These are phyloP conservation scores for Chytridiales sp. DNA, from an alignment of 371 early-diverging fungal species.

Conservation along the genomic window DNA sequence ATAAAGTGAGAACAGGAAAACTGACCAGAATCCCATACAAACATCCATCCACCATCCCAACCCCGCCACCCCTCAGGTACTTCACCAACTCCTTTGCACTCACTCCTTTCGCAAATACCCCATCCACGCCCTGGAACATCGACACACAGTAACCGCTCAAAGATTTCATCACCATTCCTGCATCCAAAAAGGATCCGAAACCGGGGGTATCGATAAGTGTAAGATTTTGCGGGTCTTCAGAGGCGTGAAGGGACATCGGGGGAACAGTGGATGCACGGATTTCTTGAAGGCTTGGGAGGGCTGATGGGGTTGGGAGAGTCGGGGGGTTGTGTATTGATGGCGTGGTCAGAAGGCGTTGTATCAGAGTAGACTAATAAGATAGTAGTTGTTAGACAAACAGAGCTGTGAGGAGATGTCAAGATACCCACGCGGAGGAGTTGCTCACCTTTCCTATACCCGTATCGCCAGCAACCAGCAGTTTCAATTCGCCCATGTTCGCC, in stretches of 20 bases:
- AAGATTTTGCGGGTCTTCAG: constrained; percentile 33
- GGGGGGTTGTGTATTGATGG: constrained; percentile 14
- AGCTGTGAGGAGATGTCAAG: background rate
- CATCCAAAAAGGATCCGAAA: constrained; percentile 35
- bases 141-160: constrained; percentile 26
- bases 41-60: constrained; percentile 35
- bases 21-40: constrained; percentile 34
- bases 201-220: constrained; percentile 44
- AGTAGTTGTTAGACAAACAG: background rate
- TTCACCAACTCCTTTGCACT: constrained; percentile 11
- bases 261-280: constrained; percentile 31
- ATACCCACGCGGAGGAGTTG: no score
- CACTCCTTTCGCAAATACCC: constrained; percentile 17
- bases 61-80: constrained; percentile 32
- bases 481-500: constrained; percentile 28
- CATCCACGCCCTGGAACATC: constrained; percentile 32
- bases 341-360: constrained; percentile 19
- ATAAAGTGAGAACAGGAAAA: background rate
- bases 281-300: constrained; percentile 13
- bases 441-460: constrained; percentile 43
- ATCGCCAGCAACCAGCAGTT: constrained; percentile 38
- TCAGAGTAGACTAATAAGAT: constrained; percentile 23
- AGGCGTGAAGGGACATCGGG: constrained; percentile 6
- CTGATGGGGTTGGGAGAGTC: constrained; percentile 8
- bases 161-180: constrained; percentile 34